Evolutionary conservation across 192 early-diverging fungal species (phyloP).

Genomic region (Physocladia obscura): DNA sequence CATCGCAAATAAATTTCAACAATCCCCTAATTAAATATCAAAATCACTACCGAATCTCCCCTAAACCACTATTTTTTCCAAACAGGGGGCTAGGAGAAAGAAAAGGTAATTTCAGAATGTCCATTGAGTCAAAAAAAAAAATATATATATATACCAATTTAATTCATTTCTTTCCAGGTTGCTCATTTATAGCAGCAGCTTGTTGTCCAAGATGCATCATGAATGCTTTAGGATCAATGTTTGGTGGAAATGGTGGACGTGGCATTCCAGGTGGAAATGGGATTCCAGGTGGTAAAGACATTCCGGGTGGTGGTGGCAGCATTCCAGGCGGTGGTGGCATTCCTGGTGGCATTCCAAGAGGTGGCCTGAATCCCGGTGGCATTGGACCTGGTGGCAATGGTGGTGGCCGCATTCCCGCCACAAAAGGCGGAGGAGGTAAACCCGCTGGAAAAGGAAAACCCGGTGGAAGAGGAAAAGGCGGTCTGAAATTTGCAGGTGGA

Average conservation of each 20-base stretch:
- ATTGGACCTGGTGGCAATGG: conserved; percentile 4
- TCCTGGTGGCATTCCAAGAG: conserved; percentile 4
- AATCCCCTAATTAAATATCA: too few relatives aligned
- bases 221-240: conserved; percentile 21
- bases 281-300: background rate
- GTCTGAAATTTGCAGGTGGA: background rate
- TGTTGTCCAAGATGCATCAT: conserved; percentile 5
- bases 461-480: conserved; percentile 16
- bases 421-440: conserved; percentile 5
- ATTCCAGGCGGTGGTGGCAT: background rate
- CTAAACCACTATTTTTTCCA: background rate
- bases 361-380: conserved; percentile 28
- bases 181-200: background rate
- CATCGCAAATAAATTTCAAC: too few relatives aligned
- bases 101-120: too few relatives aligned
- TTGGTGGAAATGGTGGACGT: conserved; percentile 14
- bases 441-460: conserved; percentile 18
- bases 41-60: background rate
- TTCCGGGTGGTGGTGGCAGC: background rate
- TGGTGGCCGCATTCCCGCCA: background rate
- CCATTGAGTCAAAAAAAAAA: too few relatives aligned
- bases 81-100: too few relatives aligned
- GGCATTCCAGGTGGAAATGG: background rate
- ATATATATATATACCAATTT: too few relatives aligned
- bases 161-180: background rate